Evolutionary conservation across 2,329 filamentous ascomycete species (phyloP), one percentile per base, ranked within the genome.

Genomic region (Fusarium nanum): DNA sequence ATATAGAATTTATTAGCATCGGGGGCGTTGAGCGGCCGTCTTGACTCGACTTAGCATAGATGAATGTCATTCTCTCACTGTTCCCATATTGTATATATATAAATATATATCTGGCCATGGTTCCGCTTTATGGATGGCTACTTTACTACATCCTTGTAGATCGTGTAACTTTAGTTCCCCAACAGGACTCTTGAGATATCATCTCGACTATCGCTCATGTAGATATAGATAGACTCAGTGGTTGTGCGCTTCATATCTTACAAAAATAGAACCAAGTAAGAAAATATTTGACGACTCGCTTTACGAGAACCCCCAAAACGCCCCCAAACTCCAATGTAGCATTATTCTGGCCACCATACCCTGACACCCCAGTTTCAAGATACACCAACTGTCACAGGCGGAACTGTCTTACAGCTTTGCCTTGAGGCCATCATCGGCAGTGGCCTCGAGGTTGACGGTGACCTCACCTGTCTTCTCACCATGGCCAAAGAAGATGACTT

Each of bases 401-500:
- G 30, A n/a, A 25, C 10, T 40, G 23, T 18, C 25, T 44, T 80
- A 84, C 30, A 84, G 76, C 75, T 81, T 83, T 20, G 82, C 74
- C 75, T 78, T 81, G 54, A 80, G 75, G 40, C 77, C 76, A 49
- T 80, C 75, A 12, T 77, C 73, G 41, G 92, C 93, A 64, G 91
- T 97, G 3, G 96, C 96, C 76, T 98, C 95, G 70, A 91, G 85
- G 80, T 98, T 99, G 61, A 97, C 80, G 7, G 91, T 88, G 7
- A 98, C 91, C 68, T 91, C 91, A 37, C 94, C 94, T 30, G 87
- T 92, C 78, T 90, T 90, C 56, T 90, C 84, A 37, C 91, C 89
- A 73, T 97, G 89, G 64, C 96, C 96, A 76, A 99, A 99, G 86
- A 99, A 99, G 77, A 99, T 97, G 66, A 99, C 96, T 80, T 99